Base-by-base conservation (phyloP, 2,329 filamentous ascomycete genomes). In the Aciculosporium take region DNA sequence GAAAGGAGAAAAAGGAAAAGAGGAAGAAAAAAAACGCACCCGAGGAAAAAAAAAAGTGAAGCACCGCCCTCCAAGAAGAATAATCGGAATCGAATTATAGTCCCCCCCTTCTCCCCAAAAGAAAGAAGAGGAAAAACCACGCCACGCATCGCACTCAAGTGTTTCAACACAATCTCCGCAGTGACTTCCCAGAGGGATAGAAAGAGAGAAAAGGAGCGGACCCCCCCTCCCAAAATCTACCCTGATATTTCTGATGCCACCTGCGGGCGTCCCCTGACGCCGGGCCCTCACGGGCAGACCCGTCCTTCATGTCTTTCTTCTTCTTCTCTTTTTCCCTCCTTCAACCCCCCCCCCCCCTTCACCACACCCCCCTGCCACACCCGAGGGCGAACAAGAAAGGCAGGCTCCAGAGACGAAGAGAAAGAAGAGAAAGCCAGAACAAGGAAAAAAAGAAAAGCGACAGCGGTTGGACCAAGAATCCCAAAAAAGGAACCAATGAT, bases 31-130 rank as follows among this genome's bases (percentile, higher is more conserved):
- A 32, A 15, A 24, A 48, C 48, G 41, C 33, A 50, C 48, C 45
- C 45, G 7, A 23, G n/a, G 29, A 28, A n/a, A 18, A 40, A 47
- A 50, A 47, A 43, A 31, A 18, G 10, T 49, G 48, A 50, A 50
- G 48, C 48, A 50, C 35, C 48, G 44, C 39, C 47, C 48, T 49
- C 48, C 37, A 41, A 40, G 45, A 48, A 50, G 48, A 50, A 44
- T 50, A 50, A 50, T 50, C 48, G 48, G 48, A 50, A 50, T 50
- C 48, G 48, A 50, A 50, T 49, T 43, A 49, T 49, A 48, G 45
- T 46, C 40, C 17, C 12, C 17, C 3, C 20, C 5, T 24, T n/a
- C 3, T n/a, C n/a, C n/a, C n/a, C n/a, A n/a, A 2, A 21, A 21
- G 13, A 21, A 33, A 15, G 13, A 36, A 36, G 10, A 9, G 18